Conservation (phyloP, 768 basidiomycete species). For the Suillus alpinus region DNA sequence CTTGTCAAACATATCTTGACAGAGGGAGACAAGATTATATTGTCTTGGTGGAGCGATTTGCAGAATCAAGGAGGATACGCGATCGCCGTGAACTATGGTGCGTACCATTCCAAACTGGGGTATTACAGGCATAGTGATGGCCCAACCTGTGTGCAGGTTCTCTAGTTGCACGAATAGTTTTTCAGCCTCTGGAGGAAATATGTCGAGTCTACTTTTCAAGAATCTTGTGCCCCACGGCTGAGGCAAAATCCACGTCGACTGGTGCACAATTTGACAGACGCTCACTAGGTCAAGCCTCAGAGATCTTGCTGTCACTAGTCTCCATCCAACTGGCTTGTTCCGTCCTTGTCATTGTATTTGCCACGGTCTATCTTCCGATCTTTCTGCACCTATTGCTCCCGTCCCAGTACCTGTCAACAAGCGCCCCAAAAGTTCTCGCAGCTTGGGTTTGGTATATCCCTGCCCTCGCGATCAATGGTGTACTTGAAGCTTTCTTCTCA, state of each 20-base stretch:
- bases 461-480: slow-evolving; percentile 84
- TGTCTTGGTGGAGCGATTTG: slow-evolving; percentile 81
- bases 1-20: slow-evolving; percentile 93
- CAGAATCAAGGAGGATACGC: slow-evolving; percentile 94
- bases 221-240: slow-evolving; percentile 35
- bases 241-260: slow-evolving; percentile 4
- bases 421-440: slow-evolving; percentile 72
- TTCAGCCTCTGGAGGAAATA: slow-evolving; percentile 95
- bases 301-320: slow-evolving; percentile 56
- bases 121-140: background rate
- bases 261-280: background rate
- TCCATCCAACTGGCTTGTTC: slow-evolving; percentile 65
- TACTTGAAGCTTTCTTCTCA: slow-evolving; percentile 87
- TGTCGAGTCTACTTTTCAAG: slow-evolving; percentile 87
- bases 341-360: slow-evolving; percentile 71
- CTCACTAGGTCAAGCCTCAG: slow-evolving; percentile 40
- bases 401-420: slow-evolving; percentile 64
- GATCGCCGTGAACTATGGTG: slow-evolving; percentile 93
- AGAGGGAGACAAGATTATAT: slow-evolving; percentile 89
- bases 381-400: slow-evolving; percentile 71
- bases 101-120: slow-evolving; percentile 15
- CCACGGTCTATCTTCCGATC: slow-evolving; percentile 70
- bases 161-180: slow-evolving; percentile 84
- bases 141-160: slow-evolving; percentile 57
- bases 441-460: slow-evolving; percentile 91